A percentile compares a stretch with the other conserved stretches of the same genome.
phyloP scores from a whole-genome alignment of 352 stramenopile genomes.

The Discostella stelligera region DNA sequence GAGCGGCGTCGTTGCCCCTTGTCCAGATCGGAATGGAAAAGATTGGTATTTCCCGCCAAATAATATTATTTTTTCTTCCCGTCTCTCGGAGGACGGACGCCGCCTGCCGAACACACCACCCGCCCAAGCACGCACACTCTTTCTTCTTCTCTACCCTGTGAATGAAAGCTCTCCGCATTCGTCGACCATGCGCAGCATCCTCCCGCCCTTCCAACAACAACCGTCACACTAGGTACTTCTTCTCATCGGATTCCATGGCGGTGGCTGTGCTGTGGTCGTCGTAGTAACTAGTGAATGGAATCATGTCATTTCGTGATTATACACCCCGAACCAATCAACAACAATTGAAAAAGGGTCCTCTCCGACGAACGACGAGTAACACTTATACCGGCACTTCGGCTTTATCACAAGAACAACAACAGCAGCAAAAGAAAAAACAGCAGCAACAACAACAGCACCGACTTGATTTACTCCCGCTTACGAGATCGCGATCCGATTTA shows the following conservation, averaged over 20 bases:
- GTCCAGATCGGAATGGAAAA: no score
- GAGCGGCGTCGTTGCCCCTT: neutral
- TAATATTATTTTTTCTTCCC: no score
- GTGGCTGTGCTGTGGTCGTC: neutral
- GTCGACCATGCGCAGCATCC: no score
- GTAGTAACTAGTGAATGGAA: neutral
- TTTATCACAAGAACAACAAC: neutral
- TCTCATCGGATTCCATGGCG: neutral
- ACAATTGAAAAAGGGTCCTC: conserved; percentile 3
- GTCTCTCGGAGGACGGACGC: no score
- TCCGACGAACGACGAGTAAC: conserved; percentile 2
- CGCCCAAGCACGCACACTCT: no score
- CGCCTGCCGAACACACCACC: no score
- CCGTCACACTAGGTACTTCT: neutral
- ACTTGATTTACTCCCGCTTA: neutral
- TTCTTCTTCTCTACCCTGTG: no score
- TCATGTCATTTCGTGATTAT: conserved; percentile 19
- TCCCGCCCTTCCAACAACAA: neutral
- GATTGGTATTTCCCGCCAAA: no score
- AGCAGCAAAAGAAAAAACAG: neutral
- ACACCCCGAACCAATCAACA: neutral
- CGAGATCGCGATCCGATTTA: conserved; percentile 1
- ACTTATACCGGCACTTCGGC: neutral
- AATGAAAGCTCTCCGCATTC: no score
- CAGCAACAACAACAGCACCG: neutral